Evolutionary conservation across 306 rosid species (phyloP).

Genomic region (Arachis hypogaea): DNA sequence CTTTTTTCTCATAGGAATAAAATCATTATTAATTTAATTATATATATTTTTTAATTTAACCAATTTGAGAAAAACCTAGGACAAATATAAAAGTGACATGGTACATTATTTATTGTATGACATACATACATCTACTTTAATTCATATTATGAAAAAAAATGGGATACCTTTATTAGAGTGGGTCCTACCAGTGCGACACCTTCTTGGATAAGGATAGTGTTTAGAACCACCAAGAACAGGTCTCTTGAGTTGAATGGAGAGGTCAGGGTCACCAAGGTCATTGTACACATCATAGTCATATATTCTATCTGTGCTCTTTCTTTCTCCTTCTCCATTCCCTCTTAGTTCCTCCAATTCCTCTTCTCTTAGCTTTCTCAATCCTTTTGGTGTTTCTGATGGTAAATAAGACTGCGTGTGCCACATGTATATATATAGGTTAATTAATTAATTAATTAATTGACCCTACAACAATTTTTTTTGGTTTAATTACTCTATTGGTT

Average conservation of each 20-base stretch:
- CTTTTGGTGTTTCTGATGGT: constrained; percentile 71
- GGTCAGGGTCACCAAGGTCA: constrained; percentile 75
- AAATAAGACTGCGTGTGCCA: constrained; percentile 46
- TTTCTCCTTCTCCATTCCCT: constrained; percentile 69
- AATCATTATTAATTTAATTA: no score
- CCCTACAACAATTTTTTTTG: no score
- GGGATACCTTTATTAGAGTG: constrained; percentile 50
- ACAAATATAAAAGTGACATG: no score
- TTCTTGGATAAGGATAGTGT: constrained; percentile 65
- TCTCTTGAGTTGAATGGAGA: constrained; percentile 37
- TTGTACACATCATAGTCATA: constrained; percentile 77
- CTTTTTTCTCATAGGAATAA: no score
- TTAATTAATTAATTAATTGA: not conserved
- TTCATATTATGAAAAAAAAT: not conserved
- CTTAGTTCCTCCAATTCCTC: constrained; percentile 48
- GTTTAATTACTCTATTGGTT: no score
- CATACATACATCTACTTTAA: no score
- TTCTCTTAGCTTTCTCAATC: constrained; percentile 60
- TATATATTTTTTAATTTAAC: no score
- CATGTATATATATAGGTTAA: not conserved
- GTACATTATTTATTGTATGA: no score
- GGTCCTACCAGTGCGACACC: constrained; percentile 65
- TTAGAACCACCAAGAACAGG: constrained; percentile 65
- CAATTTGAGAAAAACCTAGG: no score
- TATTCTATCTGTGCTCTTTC: constrained; percentile 55